Base-by-base conservation (phyloP, 371 early-diverging fungal genomes). In the Mucor piriformis region DNA sequence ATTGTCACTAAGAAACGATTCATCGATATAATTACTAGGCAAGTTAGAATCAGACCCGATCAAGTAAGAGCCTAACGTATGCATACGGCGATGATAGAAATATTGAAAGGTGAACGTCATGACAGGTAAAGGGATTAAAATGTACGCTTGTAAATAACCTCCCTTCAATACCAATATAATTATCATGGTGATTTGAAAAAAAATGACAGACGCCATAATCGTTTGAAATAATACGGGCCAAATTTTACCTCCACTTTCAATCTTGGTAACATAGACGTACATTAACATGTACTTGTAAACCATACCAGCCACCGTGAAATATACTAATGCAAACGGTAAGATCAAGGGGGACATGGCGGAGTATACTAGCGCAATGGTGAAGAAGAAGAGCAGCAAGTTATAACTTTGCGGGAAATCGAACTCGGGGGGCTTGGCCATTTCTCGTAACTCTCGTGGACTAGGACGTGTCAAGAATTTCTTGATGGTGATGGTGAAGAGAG, bases 281-380 rank as follows among this genome's bases (percentile, higher is more conserved):
- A 89, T 78, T 20, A 88, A 54, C 57, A 87, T 84, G 70, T 92
- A 92, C 67, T 84, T 85, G 83, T 87, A 92, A 6, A 88, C 90
- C 56, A 88, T 66, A 38, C 82, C 77, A 2, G 85, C 89, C 23
- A 92, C 70, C 2, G 70, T 65, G 66, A 92, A 93, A 67, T 86
- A 89, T 4, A 90, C 40, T 11, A 82, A 66, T 0, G 89, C 88
- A 73, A 93, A 91, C 6, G 89, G 81, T n/a, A 90, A 71, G 12
- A 88, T 81, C 18, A 94, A 67, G 0, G 95, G 95, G 8, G 93
- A 85, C 59, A 92, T 85, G 25, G 87, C 84, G 23, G 84, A 82
- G 64, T 92, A 94, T 2, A 91, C 70, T 60, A 94, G 65, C 4
- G 90, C 86, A 58, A 92, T 82, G 1, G 92, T 91, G 52, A 91